Evolutionary conservation across 345 rosid genomes (phyloP).

Genomic region (Draba incana): DNA sequence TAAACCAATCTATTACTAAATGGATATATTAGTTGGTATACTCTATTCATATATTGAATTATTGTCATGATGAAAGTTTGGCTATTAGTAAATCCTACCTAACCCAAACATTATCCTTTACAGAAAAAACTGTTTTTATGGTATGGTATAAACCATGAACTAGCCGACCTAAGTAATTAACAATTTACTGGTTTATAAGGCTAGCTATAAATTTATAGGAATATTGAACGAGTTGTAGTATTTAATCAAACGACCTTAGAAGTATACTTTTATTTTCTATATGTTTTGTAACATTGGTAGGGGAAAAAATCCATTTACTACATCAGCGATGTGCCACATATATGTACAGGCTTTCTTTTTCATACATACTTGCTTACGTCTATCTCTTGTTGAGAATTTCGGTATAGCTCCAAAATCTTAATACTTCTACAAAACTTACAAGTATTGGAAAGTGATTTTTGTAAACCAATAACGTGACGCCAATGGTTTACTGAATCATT

Average conservation of each 20-base stretch:
- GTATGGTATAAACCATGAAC: not conserved
- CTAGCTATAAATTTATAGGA: no score
- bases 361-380: conserved; percentile 9
- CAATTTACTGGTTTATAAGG: not conserved
- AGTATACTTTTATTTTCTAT: not conserved
- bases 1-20: not conserved
- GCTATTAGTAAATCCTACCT: no score
- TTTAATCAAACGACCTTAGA: not conserved
- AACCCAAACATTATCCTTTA: no score
- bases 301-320: not conserved
- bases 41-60: not conserved
- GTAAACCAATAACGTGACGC: conserved; percentile 36
- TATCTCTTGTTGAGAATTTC: conserved; percentile 6
- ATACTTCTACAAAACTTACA: conserved; percentile 5
- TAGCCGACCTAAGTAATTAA: not conserved
- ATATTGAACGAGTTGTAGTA: no score
- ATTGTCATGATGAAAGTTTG: not conserved
- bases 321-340: not conserved
- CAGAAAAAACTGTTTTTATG: not conserved
- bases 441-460: conserved; percentile 6
- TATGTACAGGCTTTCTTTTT: not conserved
- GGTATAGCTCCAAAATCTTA: not conserved
- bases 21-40: not conserved
- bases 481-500: conserved; percentile 24
- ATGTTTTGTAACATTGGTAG: no score